Evolutionary conservation across 2,329 filamentous ascomycete species (phyloP), one percentile per base, ranked within the genome.

Genomic region (Hymenoscyphus occultus): DNA sequence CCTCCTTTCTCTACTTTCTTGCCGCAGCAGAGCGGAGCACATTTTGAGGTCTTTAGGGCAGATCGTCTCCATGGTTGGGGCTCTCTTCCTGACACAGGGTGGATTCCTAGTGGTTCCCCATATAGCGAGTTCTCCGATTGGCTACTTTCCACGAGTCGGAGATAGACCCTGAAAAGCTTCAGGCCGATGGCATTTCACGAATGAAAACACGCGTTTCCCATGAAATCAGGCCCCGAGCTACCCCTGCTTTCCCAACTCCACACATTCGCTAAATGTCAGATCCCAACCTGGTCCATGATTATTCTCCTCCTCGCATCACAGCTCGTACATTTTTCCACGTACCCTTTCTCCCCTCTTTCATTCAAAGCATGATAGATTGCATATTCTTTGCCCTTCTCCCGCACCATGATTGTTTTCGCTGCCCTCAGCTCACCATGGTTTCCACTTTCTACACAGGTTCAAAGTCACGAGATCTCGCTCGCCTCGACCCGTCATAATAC

Each of bases 251-350:
- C 45, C 19, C 19, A 51, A 51, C 45, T 51, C 45, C 45, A 51
- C 45, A 51, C 45, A 51, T 51, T 28, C 45, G 45, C 45, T 51
- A 51, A 51, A 51, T 51, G 45, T 12, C 9, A 51, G 45, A 22
- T 28, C 45, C n/a, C 19, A 48, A 22, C 45, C 45, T 48, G 45
- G 45, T 48, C 45, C 45, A 6, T 48, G 45, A 48, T 48, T n/a
- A 48, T 48, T 48, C 45, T 48, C n/a, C 45, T 48, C 45, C 45
- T 48, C 45, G n/a, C 45, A 48, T 19, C 45, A n/a, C 45, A 48
- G 6, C 19, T 48, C n/a, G 45, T 48, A 48, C n/a, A 19, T 6
- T 12, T 48, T 48, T 48, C n/a, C 45, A 10, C 22, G 3, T 51
- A 22, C 45, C 45, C 19, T 51, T 28, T 10, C 28, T 28, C 28